Evolutionary conservation across 768 basidiomycete genomes (phyloP), one percentile per base, ranked within the genome.

Genomic region (Podaxis sp.): DNA sequence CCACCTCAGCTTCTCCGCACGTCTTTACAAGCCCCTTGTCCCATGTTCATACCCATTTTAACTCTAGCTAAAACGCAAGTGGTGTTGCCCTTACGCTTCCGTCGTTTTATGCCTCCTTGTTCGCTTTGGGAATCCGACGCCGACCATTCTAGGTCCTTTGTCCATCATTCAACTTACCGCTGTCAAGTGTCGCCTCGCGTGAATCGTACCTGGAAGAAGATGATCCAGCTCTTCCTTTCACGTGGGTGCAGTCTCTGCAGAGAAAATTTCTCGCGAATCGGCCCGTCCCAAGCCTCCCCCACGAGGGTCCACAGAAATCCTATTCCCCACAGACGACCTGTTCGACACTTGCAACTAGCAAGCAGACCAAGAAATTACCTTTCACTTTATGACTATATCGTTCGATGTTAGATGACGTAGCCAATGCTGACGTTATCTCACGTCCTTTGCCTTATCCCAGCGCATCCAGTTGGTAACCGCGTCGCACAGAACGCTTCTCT

Each of bases 201-300:
- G 44, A 59, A 38, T 59, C 48, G 57, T 59, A 26, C 57, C 57
- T 59, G 57, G 26, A 13, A 59, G n/a, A 48, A 15, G 28, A 59
- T 59, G 44, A 38, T 59, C 56, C 56, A 17, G 26, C 28, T 55
- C 9, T 30, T 12, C 33, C 12, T 28, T 8, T 40, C 54, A 36
- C 54, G 15, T 40, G 54, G 17, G 38, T 52, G 17, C 24, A 7
- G 9, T 30, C 28, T 17, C 33, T 39, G 17, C 11, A 40, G 36
- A 19, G 8, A 44, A 44, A 44, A 13, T 19, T 22, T 15, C 9
- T 22, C 33, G 30, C 6, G 5, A 13, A 19, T 24, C 38, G n/a
- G 54, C 13, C 30, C 5, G n/a, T 7, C 38, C 7, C 54, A n/a
- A 39, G n/a, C 2, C 22, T 51, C n/a, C 42, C 48, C 22, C 48